phyloP scores from a whole-genome alignment of 225 moss, liverwort and hornwort genomes.

The Marchantia paleacea region DNA sequence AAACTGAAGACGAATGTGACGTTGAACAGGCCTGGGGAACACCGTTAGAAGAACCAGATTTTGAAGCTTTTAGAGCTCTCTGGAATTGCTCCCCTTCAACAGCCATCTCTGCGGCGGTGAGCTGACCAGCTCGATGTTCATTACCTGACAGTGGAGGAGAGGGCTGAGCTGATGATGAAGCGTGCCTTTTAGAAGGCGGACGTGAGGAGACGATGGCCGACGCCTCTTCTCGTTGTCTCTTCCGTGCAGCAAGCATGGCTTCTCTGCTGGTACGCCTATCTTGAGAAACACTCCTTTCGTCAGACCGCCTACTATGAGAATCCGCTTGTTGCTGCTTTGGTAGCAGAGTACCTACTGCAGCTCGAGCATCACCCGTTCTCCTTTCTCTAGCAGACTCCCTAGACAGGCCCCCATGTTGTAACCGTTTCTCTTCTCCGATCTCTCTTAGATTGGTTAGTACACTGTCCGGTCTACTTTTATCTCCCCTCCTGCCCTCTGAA shows the following conservation, averaged over 20 bases:
- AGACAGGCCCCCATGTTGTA: no score
- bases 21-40: background rate
- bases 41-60: background rate
- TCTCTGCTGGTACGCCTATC: slow-evolving; percentile 19
- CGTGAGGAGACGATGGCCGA: slow-evolving; percentile 21
- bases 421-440: background rate
- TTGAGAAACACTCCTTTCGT: background rate
- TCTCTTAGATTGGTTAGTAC: background rate
- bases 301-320: background rate
- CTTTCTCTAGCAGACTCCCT: background rate
- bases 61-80: slow-evolving; percentile 29
- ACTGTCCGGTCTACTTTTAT: background rate
- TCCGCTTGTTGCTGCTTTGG: background rate
- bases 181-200: slow-evolving; percentile 6
- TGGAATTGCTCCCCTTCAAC: slow-evolving; percentile 34
- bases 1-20: background rate
- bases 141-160: background rate
- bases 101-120: slow-evolving; percentile 11
- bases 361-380: background rate
- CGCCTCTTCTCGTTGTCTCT: slow-evolving; percentile 39
- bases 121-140: background rate
- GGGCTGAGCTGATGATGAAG: slow-evolving; percentile 9
- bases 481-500: background rate
- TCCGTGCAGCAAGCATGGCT: slow-evolving; percentile 32
- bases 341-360: background rate